Base-by-base conservation (phyloP, 2,329 filamentous ascomycete species). In the Amylocarpus encephaloides region DNA sequence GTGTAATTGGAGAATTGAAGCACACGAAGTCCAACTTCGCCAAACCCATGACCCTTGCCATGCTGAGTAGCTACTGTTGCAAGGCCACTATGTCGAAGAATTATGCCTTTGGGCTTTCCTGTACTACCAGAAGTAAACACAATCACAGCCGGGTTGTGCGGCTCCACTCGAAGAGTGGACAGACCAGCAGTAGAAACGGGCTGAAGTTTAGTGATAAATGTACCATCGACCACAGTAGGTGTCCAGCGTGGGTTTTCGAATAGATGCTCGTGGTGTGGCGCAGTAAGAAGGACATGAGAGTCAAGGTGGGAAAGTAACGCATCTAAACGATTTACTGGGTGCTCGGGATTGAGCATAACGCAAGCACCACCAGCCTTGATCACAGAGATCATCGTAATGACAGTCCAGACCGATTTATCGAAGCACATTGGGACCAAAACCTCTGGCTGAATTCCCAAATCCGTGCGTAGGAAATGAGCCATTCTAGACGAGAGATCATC, bases 311-410 rank as follows among this genome's bases (percentile, higher is more conserved):
- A 16, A 43, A 43, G 41, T 5, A 43, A 15, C 7, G 11, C 41
- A 13, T 18, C 19, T 26, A 57, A 18, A 6, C 63, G 60, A 1
- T 43, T 51, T 15, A 46, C 43, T 5, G 62, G 62, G 44, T 64
- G 55, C 5, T 50, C 50, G 7, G 65, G 59, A 50, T 66, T 59
- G 13, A 66, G 43, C 9, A 60, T 54, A 32, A 66, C 59, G 26
- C 58, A 64, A 6, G 56, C 59, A 12, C 49, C 56, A 7, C 62
- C 61, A 26, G 60, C 51, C 39, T 58, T 56, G 11, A 62, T 35
- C 1, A 64, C 50, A 43, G 46, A 56, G 7, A 64, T 54, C 40
- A 61, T 53, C 9, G 51, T 51, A 6, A 64, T 55, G 7, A 60
- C 48, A 30, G 58, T 55, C 47, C 55, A 63, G 18, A 39, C 44